Conservation (phyloP, 257 asterid genomes). For the Asclepias syriaca region DNA sequence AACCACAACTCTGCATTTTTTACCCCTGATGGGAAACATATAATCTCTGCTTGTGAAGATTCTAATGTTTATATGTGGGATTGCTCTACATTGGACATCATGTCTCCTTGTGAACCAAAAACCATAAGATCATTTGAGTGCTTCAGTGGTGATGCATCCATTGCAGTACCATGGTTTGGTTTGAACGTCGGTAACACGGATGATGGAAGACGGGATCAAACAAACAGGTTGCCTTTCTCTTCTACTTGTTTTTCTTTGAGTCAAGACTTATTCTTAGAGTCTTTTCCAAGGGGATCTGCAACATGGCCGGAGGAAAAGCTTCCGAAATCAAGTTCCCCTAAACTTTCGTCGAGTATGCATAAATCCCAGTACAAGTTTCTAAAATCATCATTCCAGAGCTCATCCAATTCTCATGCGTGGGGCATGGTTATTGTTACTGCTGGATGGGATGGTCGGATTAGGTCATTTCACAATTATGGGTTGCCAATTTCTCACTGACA, state of each 20-base stretch:
- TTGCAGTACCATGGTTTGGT: conserved; percentile 89
- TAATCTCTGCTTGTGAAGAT: conserved; percentile 76
- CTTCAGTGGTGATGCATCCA: conserved; percentile 60
- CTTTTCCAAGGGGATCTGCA: conserved; percentile 64
- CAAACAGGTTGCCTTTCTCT: conserved; percentile 41
- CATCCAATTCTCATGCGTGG: conserved; percentile 66
- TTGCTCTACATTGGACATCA: conserved; percentile 20
- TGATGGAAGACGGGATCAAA: conserved; percentile 22
- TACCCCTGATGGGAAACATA: conserved; percentile 66
- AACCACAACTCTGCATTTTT: conserved; percentile 59
- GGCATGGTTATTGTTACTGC: conserved; percentile 83
- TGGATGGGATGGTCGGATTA: conserved; percentile 83
- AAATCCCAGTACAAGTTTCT: conserved; percentile 72
- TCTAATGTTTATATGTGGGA: conserved; percentile 73
- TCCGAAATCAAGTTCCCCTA: conserved; percentile 36
- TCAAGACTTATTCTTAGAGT: conserved; percentile 52
- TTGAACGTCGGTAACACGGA: conserved; percentile 23
- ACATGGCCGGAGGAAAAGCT: conserved; percentile 99
- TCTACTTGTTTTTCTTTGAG: conserved; percentile 50
- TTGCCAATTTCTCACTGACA: conserved; percentile 61
- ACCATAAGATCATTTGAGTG: conserved; percentile 52
- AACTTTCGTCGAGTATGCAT: conserved; percentile 33
- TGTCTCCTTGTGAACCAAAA: conserved; percentile 37
- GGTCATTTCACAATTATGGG: conserved; percentile 84
- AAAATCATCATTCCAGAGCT: conserved; percentile 59